Conservation (phyloP, 2,329 filamentous ascomycete species). For the Diaporthe longicolla region DNA sequence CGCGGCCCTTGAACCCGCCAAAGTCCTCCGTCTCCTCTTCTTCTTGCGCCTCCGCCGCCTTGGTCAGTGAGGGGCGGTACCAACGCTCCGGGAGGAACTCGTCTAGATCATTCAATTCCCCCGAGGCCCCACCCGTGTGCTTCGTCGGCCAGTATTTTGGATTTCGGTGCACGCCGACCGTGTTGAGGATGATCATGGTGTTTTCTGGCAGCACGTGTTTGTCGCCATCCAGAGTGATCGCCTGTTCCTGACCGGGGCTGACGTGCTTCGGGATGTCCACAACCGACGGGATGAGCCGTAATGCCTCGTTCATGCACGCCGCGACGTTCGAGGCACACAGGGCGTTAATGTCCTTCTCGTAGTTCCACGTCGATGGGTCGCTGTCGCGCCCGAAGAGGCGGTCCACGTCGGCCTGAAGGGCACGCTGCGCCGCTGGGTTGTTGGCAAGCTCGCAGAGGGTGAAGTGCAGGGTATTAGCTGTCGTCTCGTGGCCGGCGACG, state of each 20-base stretch:
- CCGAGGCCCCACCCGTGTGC: conserved; percentile 61
- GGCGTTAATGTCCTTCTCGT: conserved; percentile 75
- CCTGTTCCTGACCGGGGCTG: conserved; percentile 63
- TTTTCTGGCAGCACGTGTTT: conserved; percentile 70
- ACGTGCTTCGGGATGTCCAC: conserved; percentile 79
- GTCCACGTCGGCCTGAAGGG: conserved; percentile 79
- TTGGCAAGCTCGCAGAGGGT: conserved; percentile 77
- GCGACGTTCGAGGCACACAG: conserved; percentile 79
- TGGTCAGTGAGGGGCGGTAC: conserved; percentile 61
- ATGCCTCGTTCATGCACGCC: conserved; percentile 82
- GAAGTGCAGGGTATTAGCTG: conserved; percentile 82
- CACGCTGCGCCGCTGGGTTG: conserved; percentile 73
- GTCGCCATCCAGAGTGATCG: conserved; percentile 70
- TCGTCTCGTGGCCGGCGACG: conserved; percentile 85
- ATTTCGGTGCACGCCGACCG: conserved; percentile 73
- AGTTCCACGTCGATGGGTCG: conserved; percentile 76
- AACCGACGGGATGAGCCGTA: conserved; percentile 80
- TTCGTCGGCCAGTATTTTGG: conserved; percentile 79
- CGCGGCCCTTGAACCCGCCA: conserved; percentile 71
- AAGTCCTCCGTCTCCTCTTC: conserved; percentile 62
- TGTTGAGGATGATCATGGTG: conserved; percentile 68
- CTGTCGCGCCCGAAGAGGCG: conserved; percentile 68
- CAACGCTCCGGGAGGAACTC: conserved; percentile 82
- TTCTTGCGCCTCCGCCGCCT: conserved; percentile 43
- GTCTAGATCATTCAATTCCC: conserved; percentile 68